Conservation (phyloP, 768 basidiomycete species). For the Termitomyces sp. region DNA sequence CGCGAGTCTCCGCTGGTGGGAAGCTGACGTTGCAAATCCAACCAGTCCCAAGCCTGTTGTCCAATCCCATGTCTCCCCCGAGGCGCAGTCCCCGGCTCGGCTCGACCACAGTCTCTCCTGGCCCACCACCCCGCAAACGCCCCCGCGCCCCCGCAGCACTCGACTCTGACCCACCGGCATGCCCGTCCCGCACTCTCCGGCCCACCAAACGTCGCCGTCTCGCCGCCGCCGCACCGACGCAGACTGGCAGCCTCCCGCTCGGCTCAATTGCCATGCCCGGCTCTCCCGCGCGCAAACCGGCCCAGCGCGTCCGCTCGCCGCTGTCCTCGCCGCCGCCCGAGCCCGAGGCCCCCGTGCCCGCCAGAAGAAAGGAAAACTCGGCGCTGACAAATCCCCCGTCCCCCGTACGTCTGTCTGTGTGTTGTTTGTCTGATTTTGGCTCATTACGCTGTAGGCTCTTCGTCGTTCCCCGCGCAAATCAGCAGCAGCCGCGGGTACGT, state of each 20-base stretch:
- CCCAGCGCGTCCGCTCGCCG: neutral
- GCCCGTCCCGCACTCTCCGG: neutral
- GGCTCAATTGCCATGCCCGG: neutral
- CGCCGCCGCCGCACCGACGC: neutral
- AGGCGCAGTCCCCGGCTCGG: neutral
- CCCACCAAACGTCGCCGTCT: neutral
- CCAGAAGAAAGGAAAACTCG: neutral
- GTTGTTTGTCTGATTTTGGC: neutral
- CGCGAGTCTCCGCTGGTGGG: neutral
- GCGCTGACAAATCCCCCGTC: neutral
- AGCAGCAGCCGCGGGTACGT: neutral
- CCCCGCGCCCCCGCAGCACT: neutral
- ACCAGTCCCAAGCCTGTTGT: too few relatives aligned
- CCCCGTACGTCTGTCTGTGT: neutral
- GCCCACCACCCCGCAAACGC: neutral
- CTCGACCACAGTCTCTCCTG: neutral
- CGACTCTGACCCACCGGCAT: neutral
- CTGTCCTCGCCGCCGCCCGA: neutral
- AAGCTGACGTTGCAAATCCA: neutral
- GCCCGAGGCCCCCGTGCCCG: neutral
- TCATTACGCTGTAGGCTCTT: neutral
- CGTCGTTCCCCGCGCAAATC: neutral
- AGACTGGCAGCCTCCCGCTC: neutral
- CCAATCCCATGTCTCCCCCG: neutral
- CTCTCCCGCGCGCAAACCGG: neutral